A percentile compares a stretch with the other conserved stretches of the same genome.
phyloP scores from a whole-genome alignment of 2,329 filamentous ascomycete species.

The Fusarium scirpi region DNA sequence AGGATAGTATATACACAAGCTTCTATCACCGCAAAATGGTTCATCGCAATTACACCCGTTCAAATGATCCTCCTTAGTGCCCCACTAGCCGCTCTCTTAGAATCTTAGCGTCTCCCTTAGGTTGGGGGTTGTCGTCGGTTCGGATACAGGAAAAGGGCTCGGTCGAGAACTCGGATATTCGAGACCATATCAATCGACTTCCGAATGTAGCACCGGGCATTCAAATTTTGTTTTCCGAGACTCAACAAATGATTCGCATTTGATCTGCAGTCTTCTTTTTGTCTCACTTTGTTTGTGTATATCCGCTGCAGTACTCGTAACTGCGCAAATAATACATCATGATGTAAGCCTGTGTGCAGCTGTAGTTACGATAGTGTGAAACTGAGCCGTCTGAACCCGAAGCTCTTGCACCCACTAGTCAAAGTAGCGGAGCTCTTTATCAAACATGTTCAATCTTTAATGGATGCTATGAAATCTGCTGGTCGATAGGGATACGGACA shows the following conservation, averaged over 20 bases:
- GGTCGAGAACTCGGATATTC: slow-evolving; percentile 35
- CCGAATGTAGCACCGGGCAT: slow-evolving; percentile 17
- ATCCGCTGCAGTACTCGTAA: slow-evolving; percentile 2
- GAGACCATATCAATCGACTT: slow-evolving; percentile 11
- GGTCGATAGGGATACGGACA: slow-evolving; percentile 9
- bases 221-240: background rate
- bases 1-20: background rate
- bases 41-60: background rate
- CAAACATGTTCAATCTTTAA: background rate
- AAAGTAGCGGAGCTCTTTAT: slow-evolving; percentile 7
- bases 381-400: slow-evolving; percentile 31
- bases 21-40: slow-evolving; percentile 1
- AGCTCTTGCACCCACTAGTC: slow-evolving; percentile 3
- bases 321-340: slow-evolving; percentile 14
- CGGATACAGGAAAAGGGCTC: slow-evolving; percentile 12
- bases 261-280: slow-evolving; percentile 6
- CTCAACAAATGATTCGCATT: background rate
- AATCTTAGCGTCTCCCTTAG: background rate
- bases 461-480: background rate
- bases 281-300: background rate
- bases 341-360: background rate
- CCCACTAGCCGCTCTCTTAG: slow-evolving; percentile 1
- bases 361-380: slow-evolving; percentile 1
- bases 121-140: slow-evolving; percentile 29
- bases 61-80: slow-evolving; percentile 8